phyloP scores from a whole-genome alignment of 495 filamentous ascomycete species.

The Podospora australis region DNA sequence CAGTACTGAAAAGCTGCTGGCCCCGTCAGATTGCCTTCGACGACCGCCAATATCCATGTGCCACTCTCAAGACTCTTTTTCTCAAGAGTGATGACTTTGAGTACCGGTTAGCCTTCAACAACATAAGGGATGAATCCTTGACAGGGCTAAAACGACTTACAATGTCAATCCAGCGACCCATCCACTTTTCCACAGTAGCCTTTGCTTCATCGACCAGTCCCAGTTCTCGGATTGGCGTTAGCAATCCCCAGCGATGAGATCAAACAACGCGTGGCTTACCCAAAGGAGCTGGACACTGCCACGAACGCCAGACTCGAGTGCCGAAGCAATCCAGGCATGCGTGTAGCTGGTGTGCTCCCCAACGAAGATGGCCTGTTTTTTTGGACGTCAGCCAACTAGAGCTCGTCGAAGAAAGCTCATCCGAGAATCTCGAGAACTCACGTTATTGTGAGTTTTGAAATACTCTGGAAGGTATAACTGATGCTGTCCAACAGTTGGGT shows the following conservation, averaged over 20 bases:
- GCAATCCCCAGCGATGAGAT: too few relatives aligned
- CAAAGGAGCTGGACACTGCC: constrained; percentile 55
- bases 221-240: constrained; percentile 30
- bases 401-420: constrained; percentile 21
- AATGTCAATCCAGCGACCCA: constrained; percentile 53
- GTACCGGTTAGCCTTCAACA: too few relatives aligned
- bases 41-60: too few relatives aligned
- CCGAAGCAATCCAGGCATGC: constrained; percentile 67
- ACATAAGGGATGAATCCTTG: too few relatives aligned
- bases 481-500: constrained; percentile 53
- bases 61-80: too few relatives aligned
- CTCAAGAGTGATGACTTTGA: too few relatives aligned
- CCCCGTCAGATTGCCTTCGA: too few relatives aligned
- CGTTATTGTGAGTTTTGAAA: constrained; percentile 54
- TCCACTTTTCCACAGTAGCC: constrained; percentile 56
- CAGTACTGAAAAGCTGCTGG: too few relatives aligned
- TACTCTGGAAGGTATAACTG: constrained; percentile 61
- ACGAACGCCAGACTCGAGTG: constrained; percentile 59
- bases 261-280: too few relatives aligned
- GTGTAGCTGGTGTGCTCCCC: constrained; percentile 69
- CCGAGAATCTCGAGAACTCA: constrained; percentile 19
- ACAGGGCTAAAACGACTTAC: too few relatives aligned
- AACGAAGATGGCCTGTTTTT: constrained; percentile 47
- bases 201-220: constrained; percentile 68
- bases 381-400: not conserved